phyloP scores from a whole-genome alignment of 305 asterid species.

The Ilex paraguariensis region DNA sequence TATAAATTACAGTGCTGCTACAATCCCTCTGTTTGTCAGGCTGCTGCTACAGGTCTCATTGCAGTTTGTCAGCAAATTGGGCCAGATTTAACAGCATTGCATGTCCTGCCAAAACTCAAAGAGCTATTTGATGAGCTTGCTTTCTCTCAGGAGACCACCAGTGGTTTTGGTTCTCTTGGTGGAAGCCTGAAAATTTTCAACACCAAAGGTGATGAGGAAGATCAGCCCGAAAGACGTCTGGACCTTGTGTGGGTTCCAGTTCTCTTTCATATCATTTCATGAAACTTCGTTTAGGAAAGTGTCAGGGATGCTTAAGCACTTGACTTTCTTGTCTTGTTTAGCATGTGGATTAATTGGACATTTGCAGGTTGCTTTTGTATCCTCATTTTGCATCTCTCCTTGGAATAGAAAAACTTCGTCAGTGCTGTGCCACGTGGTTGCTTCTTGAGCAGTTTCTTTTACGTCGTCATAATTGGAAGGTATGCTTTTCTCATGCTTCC shows the following conservation, averaged over 20 bases:
- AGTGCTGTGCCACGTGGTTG: slow-evolving; percentile 91
- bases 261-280: slow-evolving; percentile 9
- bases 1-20: neutral
- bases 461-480: slow-evolving; percentile 89
- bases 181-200: slow-evolving; percentile 38
- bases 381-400: slow-evolving; percentile 90
- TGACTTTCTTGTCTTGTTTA: neutral
- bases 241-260: slow-evolving; percentile 73
- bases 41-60: slow-evolving; percentile 72
- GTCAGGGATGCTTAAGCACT: no score
- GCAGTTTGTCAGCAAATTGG: slow-evolving; percentile 89
- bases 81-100: slow-evolving; percentile 67
- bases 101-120: slow-evolving; percentile 83
- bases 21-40: slow-evolving; percentile 42
- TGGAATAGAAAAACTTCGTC: slow-evolving; percentile 98
- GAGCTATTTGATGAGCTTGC: slow-evolving; percentile 81
- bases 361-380: slow-evolving; percentile 73
- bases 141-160: slow-evolving; percentile 61
- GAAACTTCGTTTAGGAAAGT: slow-evolving; percentile 6
- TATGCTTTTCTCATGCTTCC: slow-evolving; percentile 24
- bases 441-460: slow-evolving; percentile 93
- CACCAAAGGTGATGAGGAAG: slow-evolving; percentile 37
- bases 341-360: slow-evolving; percentile 2
- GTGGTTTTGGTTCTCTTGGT: slow-evolving; percentile 28
- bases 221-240: slow-evolving; percentile 54